These are phyloP conservation scores for Raphanus raphanistrum DNA, from an alignment of 345 rosid genomes.

Conservation along the genomic window DNA sequence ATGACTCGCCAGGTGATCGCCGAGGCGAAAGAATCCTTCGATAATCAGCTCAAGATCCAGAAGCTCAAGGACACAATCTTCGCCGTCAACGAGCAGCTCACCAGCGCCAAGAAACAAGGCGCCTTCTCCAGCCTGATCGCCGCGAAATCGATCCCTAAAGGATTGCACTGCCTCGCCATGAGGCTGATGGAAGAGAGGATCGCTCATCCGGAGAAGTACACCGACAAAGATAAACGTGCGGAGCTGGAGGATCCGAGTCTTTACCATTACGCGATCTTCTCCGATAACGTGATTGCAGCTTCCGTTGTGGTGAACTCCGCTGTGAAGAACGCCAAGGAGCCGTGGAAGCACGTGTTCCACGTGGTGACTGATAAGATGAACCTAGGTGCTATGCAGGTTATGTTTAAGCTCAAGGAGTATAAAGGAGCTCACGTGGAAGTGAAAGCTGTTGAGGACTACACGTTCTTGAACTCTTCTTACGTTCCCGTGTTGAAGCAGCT, in stretches of 20 bases:
- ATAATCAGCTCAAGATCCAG: constrained; percentile 94
- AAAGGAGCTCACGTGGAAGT: constrained; percentile 93
- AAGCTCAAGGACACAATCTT: constrained; percentile 90
- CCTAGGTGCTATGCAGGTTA: constrained; percentile 97
- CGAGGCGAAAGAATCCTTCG: constrained; percentile 93
- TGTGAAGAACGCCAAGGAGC: constrained; percentile 88
- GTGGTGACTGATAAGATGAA: constrained; percentile 99
- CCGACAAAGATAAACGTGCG: constrained; percentile 52
- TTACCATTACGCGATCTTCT: constrained; percentile 35
- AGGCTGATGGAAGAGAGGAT: constrained; percentile 95
- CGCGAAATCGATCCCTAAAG: constrained; percentile 91
- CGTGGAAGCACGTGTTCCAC: constrained; percentile 92
- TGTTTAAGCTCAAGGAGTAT: constrained; percentile 88
- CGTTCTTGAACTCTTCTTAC: constrained; percentile 86
- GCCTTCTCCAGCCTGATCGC: constrained; percentile 94
- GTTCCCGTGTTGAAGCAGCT: constrained; percentile 88
- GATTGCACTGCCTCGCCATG: constrained; percentile 93
- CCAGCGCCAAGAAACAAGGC: constrained; percentile 92
- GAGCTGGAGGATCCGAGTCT: constrained; percentile 85
- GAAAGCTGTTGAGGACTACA: constrained; percentile 94
- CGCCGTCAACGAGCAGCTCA: constrained; percentile 81
- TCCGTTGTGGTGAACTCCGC: constrained; percentile 98
- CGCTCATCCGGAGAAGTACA: constrained; percentile 77
- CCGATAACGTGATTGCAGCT: constrained; percentile 89
- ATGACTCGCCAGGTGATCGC: constrained; percentile 82